Evolutionary conservation across 148 eudicot species (phyloP), one percentile per base, ranked within the genome.

Genomic region (Dysphania ambrosioides): DNA sequence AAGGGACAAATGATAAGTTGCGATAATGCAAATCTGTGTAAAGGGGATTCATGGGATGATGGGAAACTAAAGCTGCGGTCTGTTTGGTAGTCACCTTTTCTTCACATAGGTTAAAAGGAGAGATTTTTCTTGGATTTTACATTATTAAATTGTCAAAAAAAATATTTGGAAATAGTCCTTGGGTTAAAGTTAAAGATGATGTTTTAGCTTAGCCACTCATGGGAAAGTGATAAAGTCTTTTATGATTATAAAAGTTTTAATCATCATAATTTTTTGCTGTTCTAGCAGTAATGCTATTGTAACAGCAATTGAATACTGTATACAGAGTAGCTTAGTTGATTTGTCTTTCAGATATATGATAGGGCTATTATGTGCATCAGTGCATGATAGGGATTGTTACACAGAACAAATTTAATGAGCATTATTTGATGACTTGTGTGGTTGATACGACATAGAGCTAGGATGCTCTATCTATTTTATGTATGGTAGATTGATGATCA

Each of bases 51-150:
- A 66, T 66, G 70, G 70, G 55, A 59, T 65, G 61, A 79, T 79
- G 77, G 81, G 62, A 66, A 56, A 57, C 58, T 78, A 78, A 78
- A 78, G 81, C 77, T 72, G 77, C 60, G 53, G 53, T 47, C 31
- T 58, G n/a, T 31, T 57, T 66, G 32, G 71, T 66, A 24, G 71
- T 72, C 65, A 53, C 30, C 80, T 72, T 71, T 78, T 72, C 11
- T 79, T 56, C 60, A 26, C 32, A 32, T 47, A 24, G 36, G 26
- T 60, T 44, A 66, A 73, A 79, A 66, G 73, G 58, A 32, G 72
- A 66, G 77, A 72, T 42, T 73, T 67, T 78, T 44, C 32, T 73
- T 59, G 23, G 77, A 72, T 78, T 44, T 58, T 53, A 72, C 24
- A 41, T 8, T 59, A 15, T 19, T 41, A 26, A 21, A 69, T 35